Evolutionary conservation across 2,329 filamentous ascomycete genomes (phyloP).

Genomic region (Graphiopsis chlorocephala): DNA sequence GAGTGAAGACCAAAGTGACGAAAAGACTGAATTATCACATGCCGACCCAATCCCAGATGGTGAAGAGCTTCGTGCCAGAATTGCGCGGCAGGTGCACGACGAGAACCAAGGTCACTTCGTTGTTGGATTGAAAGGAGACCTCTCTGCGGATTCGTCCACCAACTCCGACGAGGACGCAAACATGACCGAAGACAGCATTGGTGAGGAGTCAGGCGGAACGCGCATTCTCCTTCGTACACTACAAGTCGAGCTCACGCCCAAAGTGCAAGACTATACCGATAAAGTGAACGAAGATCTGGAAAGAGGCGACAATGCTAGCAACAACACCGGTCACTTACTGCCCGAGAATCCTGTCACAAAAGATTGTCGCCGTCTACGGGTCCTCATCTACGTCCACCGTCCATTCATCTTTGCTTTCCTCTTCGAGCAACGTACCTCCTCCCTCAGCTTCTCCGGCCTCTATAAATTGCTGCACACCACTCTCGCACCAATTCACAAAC

Average conservation of each 20-base stretch:
- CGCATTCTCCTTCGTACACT: constrained; percentile 64
- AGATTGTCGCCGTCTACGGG: constrained; percentile 50
- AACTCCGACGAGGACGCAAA: constrained; percentile 45
- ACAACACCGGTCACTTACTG: not conserved
- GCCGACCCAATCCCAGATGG: constrained; percentile 40
- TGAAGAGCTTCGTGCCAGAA: constrained; percentile 56
- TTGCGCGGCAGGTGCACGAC: constrained; percentile 50
- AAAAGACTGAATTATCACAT: constrained; percentile 23
- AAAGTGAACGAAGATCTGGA: constrained; percentile 17
- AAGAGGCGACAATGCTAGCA: not conserved
- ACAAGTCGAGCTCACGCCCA: constrained; percentile 56
- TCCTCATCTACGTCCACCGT: constrained; percentile 68
- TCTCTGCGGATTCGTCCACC: constrained; percentile 40
- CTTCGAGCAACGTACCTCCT: constrained; percentile 61
- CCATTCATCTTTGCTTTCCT: constrained; percentile 78
- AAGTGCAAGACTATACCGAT: constrained; percentile 16
- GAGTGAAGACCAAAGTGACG: constrained; percentile 17
- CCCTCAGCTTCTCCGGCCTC: constrained; percentile 45
- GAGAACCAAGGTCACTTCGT: constrained; percentile 59
- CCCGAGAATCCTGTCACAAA: constrained; percentile 9
- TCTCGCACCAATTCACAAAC: constrained; percentile 47
- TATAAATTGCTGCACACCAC: constrained; percentile 53
- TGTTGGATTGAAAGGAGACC: constrained; percentile 65
- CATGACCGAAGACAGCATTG: constrained; percentile 18
- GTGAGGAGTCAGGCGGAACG: constrained; percentile 32